Percentiles rank a stretch among this genome's conserved stretches.
phyloP scores from a whole-genome alignment of 495 filamentous ascomycete genomes.

The Hyaloscypha hepaticicola region DNA sequence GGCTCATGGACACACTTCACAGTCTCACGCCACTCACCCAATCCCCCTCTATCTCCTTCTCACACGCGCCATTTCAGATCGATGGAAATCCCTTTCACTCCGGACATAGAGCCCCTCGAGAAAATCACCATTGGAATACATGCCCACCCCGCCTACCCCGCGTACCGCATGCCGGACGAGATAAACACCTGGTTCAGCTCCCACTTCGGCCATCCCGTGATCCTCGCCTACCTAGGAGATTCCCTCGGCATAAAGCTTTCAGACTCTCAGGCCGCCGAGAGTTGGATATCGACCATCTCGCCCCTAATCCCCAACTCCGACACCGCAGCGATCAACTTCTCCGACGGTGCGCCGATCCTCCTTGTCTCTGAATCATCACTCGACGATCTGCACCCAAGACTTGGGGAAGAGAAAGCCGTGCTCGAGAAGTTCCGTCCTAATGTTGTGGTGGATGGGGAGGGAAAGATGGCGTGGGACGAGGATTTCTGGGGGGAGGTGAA shows the following conservation, averaged over 20 bases:
- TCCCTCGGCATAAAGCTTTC: constrained; percentile 1
- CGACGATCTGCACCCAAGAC: constrained; percentile 57
- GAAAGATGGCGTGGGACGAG: constrained; percentile 68
- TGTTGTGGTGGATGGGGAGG: constrained; percentile 64
- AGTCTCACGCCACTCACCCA: constrained; percentile 54
- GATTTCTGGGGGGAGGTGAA: constrained; percentile 72
- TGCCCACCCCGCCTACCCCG: constrained; percentile 52
- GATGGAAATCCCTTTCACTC: constrained; percentile 60
- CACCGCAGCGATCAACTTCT: constrained; percentile 58
- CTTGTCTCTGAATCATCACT: constrained; percentile 70
- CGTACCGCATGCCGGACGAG: constrained; percentile 61
- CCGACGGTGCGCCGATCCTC: constrained; percentile 74
- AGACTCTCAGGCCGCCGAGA: constrained; percentile 4
- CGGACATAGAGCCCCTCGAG: constrained; percentile 48
- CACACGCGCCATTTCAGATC: constrained; percentile 8
- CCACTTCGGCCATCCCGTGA: constrained; percentile 65
- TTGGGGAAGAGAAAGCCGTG: constrained; percentile 54
- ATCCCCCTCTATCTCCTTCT: constrained; percentile 9
- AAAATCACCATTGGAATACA: constrained; percentile 59
- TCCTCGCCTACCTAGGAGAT: constrained; percentile 68
- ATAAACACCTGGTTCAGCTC: constrained; percentile 74
- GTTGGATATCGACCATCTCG: constrained; percentile 9
- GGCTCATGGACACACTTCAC: constrained; percentile 35
- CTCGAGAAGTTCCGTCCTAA: constrained; percentile 85
- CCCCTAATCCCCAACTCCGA: background rate